Base-by-base conservation (phyloP, 352 stramenopile species). In the Globisporangium uncinulatum region DNA sequence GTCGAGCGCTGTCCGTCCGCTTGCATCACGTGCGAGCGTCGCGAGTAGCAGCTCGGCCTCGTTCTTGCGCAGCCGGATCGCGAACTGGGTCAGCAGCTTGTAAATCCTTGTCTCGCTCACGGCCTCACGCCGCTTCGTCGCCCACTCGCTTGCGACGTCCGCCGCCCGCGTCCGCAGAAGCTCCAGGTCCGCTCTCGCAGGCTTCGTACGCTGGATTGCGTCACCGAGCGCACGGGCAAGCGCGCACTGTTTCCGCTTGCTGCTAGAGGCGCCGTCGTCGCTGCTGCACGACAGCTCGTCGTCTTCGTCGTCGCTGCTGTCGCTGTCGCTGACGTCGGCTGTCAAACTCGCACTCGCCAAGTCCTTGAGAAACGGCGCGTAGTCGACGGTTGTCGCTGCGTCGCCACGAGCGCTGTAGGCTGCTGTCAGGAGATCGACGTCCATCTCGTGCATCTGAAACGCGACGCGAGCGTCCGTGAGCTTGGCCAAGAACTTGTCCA, bases 401-500 rank as follows among this genome's bases (percentile, higher is more conserved):
- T 47, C 43, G 31, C 62, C 69, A 4, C 69, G 61, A 8, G 55
- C 61, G 29, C 60, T 54, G 53, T 83, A 86, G 15, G 43, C 36
- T 2, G 70, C 51, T 0, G 63, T 59, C 24, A 91, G 59, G 19
- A 77, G 43, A 42, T 80, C 67, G 4, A 75, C 64, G 50, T 88
- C 79, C 61, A 92, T 66, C 45, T 79, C 63, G 6, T 83, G 70
- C 75, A 92, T 89, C 45, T 85, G 81, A 65, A 83, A 87, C 1
- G 74, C 54, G 3, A 88, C 61, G 9, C 65, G 67, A 43, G 74
- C 60, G n/a, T 77, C 71, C 0, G 86, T 69, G 14, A 90, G 56
- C 20, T 71, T 73, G 42, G 70, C 65, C 20, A 92, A 58, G 39
- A 92, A 92, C 50, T 92, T 92, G 55, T 92, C 74, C 2, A 92